Base-by-base conservation (phyloP, 371 early-diverging fungal species). In the Umbelopsis sp. region DNA sequence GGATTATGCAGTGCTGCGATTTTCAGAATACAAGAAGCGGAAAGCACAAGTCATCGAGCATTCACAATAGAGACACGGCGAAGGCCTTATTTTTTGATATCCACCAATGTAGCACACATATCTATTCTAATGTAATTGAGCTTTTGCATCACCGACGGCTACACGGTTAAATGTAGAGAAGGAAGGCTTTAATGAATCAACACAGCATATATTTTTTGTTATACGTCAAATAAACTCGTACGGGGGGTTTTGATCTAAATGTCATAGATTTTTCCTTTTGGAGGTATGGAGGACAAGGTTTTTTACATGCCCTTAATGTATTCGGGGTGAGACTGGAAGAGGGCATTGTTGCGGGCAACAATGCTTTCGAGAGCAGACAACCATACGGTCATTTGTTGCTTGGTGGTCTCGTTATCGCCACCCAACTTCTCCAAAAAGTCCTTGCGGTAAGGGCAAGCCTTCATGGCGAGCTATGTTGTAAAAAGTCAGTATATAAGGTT, bases 341-440 rank as follows among this genome's bases (percentile, higher is more conserved):
- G 65, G 12, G 46, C 53, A 20, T 81, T 63, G 22, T 80, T 66
- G 18, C 32, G 52, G 18, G 69, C 73, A 44, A 96, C 86, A 51
- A 89, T 71, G 22, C 74, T 72, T 70, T 92, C 90, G 46, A 97
- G 85, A 16, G 92, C 93, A 1, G 53, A 71, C 32, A 95, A 78
- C 93, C 95, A 97, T 38, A 72, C 71, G 29, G 82, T 76, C 78
- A 95, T 86, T 24, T 86, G 76, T 25, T 72, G 74, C 44, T 83
- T 41, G 24, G 91, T 86, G 52, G 76, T 79, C 29, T 76, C 82
- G 57, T 81, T 78, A 72, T 86, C 86, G n/a, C 82, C 85, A 22
- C 93, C 93, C 41, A 98, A 81, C 77, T 91, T 93, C 20, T 78
- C 80, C 75, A 96, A 98, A 77, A 98, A 97, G 72, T 92, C 92